Base-by-base conservation (phyloP, 345 rosid species). In the Salix arbutifolia region DNA sequence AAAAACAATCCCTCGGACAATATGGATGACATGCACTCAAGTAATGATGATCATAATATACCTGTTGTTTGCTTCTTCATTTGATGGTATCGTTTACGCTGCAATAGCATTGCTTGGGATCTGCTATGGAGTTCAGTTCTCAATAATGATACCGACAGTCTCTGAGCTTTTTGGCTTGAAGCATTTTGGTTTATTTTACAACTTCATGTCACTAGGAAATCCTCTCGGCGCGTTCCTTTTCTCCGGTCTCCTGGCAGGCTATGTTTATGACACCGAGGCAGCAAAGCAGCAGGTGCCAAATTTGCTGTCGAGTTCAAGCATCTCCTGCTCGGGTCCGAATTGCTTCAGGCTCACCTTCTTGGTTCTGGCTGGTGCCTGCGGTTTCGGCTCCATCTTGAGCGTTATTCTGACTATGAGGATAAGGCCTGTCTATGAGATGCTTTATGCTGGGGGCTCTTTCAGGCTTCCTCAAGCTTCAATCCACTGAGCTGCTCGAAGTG, bases 281-380 rank as follows among this genome's bases (percentile, higher is more conserved):
- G 90, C 90, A 62, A 87, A 87, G 76, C 91, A 89, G 82, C 83
- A 78, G 0, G 84, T 82, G 60, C 30, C 71, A 23, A 28, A 81
- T 60, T 66, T 76, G 46, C 7, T 84, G 70, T 48, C 44, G 18
- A 40, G 28, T 74, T 81, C 89, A 50, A 77, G 81, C 33, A 48
- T 81, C 21, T 72, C 87, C 28, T 89, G 94, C 84, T 56, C 81
- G 8, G 92, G 91, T 77, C 92, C 94, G 4, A 83, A 81, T 70
- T 90, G 94, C 85, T 89, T 90, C 83, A 83, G 88, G 83, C 80
- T 89, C 76, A 90, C 94, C 53, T 90, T 89, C 87, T 75, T 86
- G 75, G 83, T 84, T 44, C 85, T 90, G 65, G 90, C 92, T 12
- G 81, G 87, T 26, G 80, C 86, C 19, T 88, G 84, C 16, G 81